Evolutionary conservation across 2,329 filamentous ascomycete species (phyloP).

Genomic region (Fusarium avenaceum): DNA sequence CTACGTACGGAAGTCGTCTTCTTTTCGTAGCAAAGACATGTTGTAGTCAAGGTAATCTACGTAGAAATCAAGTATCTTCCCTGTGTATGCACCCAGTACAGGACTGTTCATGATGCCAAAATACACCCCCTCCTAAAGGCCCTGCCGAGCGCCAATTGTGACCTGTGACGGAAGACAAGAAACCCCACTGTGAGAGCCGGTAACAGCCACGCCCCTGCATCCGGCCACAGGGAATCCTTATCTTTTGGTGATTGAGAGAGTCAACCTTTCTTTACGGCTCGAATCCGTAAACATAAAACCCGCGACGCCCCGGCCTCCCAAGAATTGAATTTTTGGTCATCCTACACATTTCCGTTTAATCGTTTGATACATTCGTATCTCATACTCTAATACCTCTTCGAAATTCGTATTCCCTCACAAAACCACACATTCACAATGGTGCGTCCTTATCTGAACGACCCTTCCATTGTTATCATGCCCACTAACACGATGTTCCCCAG

Average conservation of each 20-base stretch:
- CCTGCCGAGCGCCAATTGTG: slow-evolving; percentile 38
- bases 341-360: slow-evolving; percentile 43
- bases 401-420: not conserved
- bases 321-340: slow-evolving; percentile 34
- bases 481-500: slow-evolving; percentile 38
- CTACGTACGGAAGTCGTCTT: not conserved
- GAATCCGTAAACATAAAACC: slow-evolving; percentile 29
- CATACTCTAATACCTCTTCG: slow-evolving; percentile 9
- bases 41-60: slow-evolving; percentile 11
- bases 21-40: slow-evolving; percentile 8
- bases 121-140: slow-evolving; percentile 27
- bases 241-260: slow-evolving; percentile 19
- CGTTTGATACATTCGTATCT: slow-evolving; percentile 43
- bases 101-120: not conserved
- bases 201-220: slow-evolving; percentile 50
- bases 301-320: slow-evolving; percentile 39
- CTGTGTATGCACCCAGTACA: slow-evolving; percentile 13
- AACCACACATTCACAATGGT: slow-evolving; percentile 43
- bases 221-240: slow-evolving; percentile 47
- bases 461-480: slow-evolving; percentile 17
- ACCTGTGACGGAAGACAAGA: slow-evolving; percentile 17
- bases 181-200: slow-evolving; percentile 42
- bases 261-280: slow-evolving; percentile 38
- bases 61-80: slow-evolving; percentile 34
- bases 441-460: slow-evolving; percentile 21